Evolutionary conservation across 179 eudicot species (phyloP).

Genomic region (Silene noctiflora): DNA sequence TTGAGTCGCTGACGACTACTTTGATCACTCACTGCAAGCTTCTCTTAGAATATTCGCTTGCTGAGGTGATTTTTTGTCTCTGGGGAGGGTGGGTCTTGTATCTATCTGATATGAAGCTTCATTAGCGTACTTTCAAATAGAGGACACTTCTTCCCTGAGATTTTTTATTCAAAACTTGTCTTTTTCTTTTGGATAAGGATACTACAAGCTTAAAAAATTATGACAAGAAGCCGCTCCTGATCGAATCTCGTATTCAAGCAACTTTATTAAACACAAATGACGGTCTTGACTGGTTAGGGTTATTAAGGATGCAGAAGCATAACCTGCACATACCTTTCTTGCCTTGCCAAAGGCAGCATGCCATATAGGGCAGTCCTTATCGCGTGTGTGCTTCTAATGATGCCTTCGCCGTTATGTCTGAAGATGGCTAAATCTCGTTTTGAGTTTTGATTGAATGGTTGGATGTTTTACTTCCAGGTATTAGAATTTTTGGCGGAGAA

Average conservation of each 20-base stretch:
- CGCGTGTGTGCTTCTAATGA: not conserved
- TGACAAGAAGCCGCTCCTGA: not conserved
- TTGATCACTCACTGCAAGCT: constrained; percentile 3
- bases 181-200: not conserved
- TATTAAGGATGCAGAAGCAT: not conserved
- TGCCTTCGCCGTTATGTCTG: constrained; percentile 2
- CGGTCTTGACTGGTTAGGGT: not conserved
- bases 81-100: constrained; percentile 3
- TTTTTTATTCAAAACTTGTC: not conserved
- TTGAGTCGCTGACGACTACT: not conserved
- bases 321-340: not conserved
- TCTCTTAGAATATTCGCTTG: not conserved
- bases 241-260: not conserved
- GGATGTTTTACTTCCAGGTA: constrained; percentile 43
- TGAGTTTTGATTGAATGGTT: constrained; percentile 2
- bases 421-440: not conserved
- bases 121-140: not conserved
- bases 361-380: not conserved
- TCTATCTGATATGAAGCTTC: not conserved
- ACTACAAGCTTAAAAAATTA: not conserved
- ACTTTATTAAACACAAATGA: not conserved
- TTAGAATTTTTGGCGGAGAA: constrained; percentile 68
- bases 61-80: not conserved
- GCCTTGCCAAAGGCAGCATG: not conserved
- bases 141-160: not conserved